A percentile compares a stretch with the other conserved stretches of the same genome.
Evolutionary conservation across 176 grass and related monocot species (phyloP).

Genomic region (Hyparrhenia diplandra): DNA sequence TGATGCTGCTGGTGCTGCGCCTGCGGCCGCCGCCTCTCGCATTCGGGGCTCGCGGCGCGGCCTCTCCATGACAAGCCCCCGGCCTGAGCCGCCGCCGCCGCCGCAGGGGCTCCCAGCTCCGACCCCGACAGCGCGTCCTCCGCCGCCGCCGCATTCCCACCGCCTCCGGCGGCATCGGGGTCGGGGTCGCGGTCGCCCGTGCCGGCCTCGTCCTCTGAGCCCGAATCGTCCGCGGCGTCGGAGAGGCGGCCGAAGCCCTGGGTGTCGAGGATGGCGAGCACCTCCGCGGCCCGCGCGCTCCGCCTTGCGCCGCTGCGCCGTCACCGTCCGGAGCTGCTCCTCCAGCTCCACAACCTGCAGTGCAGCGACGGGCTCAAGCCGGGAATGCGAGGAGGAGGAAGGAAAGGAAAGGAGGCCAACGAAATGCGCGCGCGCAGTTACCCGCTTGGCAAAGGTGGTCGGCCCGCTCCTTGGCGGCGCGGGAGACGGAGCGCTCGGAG

Average conservation of each 20-base stretch:
- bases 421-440: background rate
- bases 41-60: no score
- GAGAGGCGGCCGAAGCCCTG: constrained; percentile 1
- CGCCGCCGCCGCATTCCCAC: constrained; percentile 40
- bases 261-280: constrained; percentile 31
- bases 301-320: constrained; percentile 51
- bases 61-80: constrained; percentile 78
- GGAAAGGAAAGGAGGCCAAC: no score
- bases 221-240: background rate
- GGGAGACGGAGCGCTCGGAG: constrained; percentile 87
- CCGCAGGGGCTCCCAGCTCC: constrained; percentile 31
- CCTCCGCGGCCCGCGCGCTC: constrained; percentile 52
- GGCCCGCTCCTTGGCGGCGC: constrained; percentile 77
- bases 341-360: constrained; percentile 37
- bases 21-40: constrained; percentile 28
- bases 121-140: constrained; percentile 68
- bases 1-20: no score
- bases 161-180: background rate
- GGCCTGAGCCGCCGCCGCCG: constrained; percentile 4
- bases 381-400: background rate
- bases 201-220: background rate
- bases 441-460: constrained; percentile 78
- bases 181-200: no score
- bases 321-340: constrained; percentile 42
- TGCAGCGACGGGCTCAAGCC: background rate